Evolutionary conservation across 768 basidiomycete genomes (phyloP).

Genomic region (Xerocomellus chrysenteron): DNA sequence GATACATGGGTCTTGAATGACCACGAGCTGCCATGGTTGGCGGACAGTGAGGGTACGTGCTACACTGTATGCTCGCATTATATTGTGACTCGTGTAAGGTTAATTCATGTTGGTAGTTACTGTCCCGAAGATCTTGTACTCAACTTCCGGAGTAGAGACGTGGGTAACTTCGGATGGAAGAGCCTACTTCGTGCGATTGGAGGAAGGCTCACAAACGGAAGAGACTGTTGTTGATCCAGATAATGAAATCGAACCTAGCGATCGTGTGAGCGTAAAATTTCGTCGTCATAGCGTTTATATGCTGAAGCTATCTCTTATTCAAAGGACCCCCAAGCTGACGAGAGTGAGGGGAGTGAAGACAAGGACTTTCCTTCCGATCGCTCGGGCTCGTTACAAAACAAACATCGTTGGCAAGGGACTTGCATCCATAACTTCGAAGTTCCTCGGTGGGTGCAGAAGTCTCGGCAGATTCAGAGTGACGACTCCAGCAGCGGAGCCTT

Average conservation of each 20-base stretch:
- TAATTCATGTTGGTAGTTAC: constrained; percentile 44
- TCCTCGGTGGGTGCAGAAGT: constrained; percentile 81
- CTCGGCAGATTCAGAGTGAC: constrained; percentile 53
- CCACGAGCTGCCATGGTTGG: constrained; percentile 68
- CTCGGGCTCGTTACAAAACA: constrained; percentile 7
- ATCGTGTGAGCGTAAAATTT: constrained; percentile 36
- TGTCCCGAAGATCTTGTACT: constrained; percentile 62
- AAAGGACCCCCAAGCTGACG: constrained; percentile 10
- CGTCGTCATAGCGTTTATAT: not conserved
- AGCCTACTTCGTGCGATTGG: constrained; percentile 73
- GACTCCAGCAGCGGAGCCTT: constrained; percentile 31
- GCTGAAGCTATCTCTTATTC: not conserved
- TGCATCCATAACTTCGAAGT: constrained; percentile 75
- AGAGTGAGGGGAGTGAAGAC: constrained; percentile 9
- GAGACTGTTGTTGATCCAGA: not conserved
- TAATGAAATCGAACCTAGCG: constrained; percentile 51
- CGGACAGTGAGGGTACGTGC: constrained; percentile 65
- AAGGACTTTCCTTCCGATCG: constrained; percentile 1
- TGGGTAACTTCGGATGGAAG: constrained; percentile 88
- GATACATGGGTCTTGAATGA: constrained; percentile 74
- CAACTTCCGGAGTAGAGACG: constrained; percentile 62
- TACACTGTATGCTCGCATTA: not conserved
- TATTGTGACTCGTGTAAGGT: not conserved
- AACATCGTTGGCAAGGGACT: constrained; percentile 64
- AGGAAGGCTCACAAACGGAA: constrained; percentile 36